Conservation (phyloP, 768 basidiomycete genomes). For the Saitozyma podzolica region DNA sequence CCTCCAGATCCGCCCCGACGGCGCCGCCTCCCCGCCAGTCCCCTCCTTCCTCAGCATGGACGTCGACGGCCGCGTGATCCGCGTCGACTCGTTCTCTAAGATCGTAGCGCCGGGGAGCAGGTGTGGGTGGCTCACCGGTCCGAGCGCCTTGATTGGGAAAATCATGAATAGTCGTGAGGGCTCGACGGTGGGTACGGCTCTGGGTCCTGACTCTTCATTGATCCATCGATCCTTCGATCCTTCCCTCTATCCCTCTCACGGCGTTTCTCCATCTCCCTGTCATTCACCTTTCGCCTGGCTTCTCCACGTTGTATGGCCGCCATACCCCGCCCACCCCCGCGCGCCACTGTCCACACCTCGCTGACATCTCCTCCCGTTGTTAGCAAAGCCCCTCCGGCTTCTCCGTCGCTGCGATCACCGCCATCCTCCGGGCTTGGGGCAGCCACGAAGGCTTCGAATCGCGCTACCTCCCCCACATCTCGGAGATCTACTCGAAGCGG, state of each 20-base stretch:
- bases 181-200: constrained; percentile 5
- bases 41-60: constrained; percentile 34
- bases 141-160: constrained; percentile 18
- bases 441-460: constrained; percentile 35
- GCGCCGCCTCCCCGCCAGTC: constrained; percentile 23
- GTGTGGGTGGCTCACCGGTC: constrained; percentile 33
- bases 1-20: constrained; percentile 38
- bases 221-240: too few relatives aligned
- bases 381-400: constrained; percentile 25
- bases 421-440: constrained; percentile 30
- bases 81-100: constrained; percentile 39
- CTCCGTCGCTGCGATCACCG: constrained; percentile 27
- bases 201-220: constrained; percentile 7
- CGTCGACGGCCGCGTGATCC: constrained; percentile 31
- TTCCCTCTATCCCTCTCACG: too few relatives aligned
- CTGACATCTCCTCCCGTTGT: too few relatives aligned
- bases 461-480: constrained; percentile 32
- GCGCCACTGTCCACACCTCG: too few relatives aligned
- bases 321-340: too few relatives aligned
- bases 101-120: constrained; percentile 34
- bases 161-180: constrained; percentile 29
- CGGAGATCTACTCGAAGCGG: constrained; percentile 30
- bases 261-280: too few relatives aligned
- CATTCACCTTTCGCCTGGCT: too few relatives aligned
- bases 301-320: too few relatives aligned